Evolutionary conservation across 2,329 filamentous ascomycete species (phyloP), one percentile per base, ranked within the genome.

Genomic region (Ceratocystis ficicola): DNA sequence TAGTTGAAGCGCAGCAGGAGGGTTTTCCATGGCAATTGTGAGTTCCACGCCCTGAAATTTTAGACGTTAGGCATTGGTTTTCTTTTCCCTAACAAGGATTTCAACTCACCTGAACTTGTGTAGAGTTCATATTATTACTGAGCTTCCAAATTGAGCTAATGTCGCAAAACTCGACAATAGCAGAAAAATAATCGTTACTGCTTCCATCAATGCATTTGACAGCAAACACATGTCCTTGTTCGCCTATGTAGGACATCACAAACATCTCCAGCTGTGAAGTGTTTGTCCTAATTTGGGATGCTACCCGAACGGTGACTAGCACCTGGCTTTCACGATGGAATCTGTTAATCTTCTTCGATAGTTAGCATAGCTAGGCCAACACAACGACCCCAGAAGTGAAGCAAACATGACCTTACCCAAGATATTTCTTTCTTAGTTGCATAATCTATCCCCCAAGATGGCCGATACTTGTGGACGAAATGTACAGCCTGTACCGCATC

Each of bases 141-240:
- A 59, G 55, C 25, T 30, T 32, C 55, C 55, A 59, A 36, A 59
- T 20, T 3, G 55, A 59, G 28, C 55, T 59, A n/a, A 36, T 59
- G 15, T 59, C 55, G n/a, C 55, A 59, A 59, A 59, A 59, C 55
- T 59, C 55, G 30, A 59, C 30, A 7, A 59, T 36, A 36, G 55
- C 55, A 8, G 55, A 59, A n/a, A 59, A 59, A 8, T 36, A 30
- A 25, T 59, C 12, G 17, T 59, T 36, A n/a, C 32, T 59, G 25
- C 22, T 36, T n/a, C 55, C 55, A 8, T 25, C 55, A 20, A 59
- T 36, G 28, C 32, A 59, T n/a, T 76, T 73, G 75, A 80, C 79
- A 67, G 46, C 70, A 69, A 71, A 48, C 17, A 46, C 62, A 20
- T 63, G 41, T 22, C 62, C 62, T 20, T 48, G 46, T n/a, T 48